Evolutionary conservation across 2,329 filamentous ascomycete genomes (phyloP), one percentile per base, ranked within the genome.

Genomic region (Fusarium sp.): DNA sequence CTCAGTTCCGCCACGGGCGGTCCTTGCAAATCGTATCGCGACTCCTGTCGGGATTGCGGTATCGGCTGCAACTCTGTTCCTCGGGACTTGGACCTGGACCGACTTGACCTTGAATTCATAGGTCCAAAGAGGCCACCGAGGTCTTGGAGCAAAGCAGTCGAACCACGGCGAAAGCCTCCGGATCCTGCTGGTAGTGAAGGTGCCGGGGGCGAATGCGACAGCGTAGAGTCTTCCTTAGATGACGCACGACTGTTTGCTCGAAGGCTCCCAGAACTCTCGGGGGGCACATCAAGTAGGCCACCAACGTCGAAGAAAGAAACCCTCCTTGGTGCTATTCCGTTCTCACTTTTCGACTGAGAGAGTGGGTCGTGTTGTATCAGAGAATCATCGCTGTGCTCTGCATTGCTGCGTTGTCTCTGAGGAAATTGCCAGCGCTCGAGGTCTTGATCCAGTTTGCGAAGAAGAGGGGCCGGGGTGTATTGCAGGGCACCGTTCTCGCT

Each of bases 281-380:
- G 73, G 4, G 82, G 72, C 24, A 86, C 86, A 10, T 92, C 90
- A 1, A 97, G 84, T 0, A 97, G 83, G 1, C 93, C 94, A 28
- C 94, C 94, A 3, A 95, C 92, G 75, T 98, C 95, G 77, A 96
- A 95, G 81, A 98, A 96, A 0, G 93, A 94, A 9, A 96, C 90
- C 52, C 88, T 78, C 47, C 78, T 79, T 15, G 74, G 79, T 18
- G 75, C 71, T 15, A 48, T 41, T 48, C 69, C 17, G 55, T 73
- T 35, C 67, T 80, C 56, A 20, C 61, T 72, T 55, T 68, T 74
- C 33, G 73, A 79, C 58, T 81, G 80, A 24, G 76, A 76, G 12
- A 82, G 70, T 24, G 79, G 79, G 41, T 85, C 81, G 13, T 82
- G 79, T 22, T 80, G 78, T 4, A 85, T 68, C 13, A 88, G 75